Evolutionary conservation across 2,329 filamentous ascomycete species (phyloP).

Genomic region (Elsinoe batatas): DNA sequence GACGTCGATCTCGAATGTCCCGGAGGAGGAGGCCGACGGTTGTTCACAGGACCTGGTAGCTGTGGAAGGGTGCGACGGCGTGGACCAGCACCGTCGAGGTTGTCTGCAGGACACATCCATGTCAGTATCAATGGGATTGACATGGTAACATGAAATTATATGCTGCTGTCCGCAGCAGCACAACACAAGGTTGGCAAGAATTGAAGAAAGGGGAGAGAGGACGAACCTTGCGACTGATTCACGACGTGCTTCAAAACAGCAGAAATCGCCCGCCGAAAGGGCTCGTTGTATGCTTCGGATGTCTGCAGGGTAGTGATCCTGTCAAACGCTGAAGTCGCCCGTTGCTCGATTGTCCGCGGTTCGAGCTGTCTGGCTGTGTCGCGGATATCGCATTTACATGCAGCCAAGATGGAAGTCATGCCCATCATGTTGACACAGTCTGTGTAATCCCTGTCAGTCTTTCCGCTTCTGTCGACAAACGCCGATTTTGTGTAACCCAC

Average conservation of each 20-base stretch:
- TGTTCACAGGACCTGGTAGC: not conserved
- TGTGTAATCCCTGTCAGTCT: constrained; percentile 28
- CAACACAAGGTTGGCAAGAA: not conserved
- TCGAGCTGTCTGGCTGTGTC: constrained; percentile 62
- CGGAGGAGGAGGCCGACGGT: not conserved
- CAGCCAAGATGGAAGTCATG: constrained; percentile 70
- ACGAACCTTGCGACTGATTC: constrained; percentile 55
- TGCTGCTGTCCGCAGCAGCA: not conserved
- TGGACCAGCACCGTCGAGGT: constrained; percentile 23
- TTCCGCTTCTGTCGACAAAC: not conserved
- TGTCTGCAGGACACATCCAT: not conserved
- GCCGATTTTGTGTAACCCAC: constrained; percentile 47
- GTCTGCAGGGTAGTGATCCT: constrained; percentile 62
- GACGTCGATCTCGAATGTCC: constrained; percentile 40
- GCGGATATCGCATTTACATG: constrained; percentile 80
- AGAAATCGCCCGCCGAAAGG: constrained; percentile 64
- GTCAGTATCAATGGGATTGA: not conserved
- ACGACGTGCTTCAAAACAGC: constrained; percentile 65
- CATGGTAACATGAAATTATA: not conserved
- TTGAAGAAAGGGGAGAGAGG: not conserved
- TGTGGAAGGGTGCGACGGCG: constrained; percentile 24
- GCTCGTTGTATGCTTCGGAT: constrained; percentile 59
- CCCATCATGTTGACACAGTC: constrained; percentile 63
- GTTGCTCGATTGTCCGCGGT: constrained; percentile 54
- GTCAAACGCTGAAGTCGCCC: constrained; percentile 53